Conservation (phyloP, 202 grass and related monocot species). For the Panicum virgatum region DNA sequence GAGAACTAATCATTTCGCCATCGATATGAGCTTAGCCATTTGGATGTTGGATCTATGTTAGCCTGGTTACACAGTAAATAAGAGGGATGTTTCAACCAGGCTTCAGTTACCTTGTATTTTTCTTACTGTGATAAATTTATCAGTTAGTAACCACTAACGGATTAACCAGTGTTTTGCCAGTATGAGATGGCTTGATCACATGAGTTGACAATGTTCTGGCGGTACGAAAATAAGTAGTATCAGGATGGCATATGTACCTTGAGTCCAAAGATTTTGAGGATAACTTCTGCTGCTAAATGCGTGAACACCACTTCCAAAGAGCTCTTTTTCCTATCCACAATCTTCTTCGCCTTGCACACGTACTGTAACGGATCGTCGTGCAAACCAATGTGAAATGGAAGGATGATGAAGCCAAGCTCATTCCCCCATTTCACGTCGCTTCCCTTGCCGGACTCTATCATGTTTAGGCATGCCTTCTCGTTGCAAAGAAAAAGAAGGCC, state of each 20-base stretch:
- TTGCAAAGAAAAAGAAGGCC: not conserved
- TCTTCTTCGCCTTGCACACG: constrained; percentile 68
- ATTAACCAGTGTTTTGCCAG: not conserved
- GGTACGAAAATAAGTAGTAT: not conserved
- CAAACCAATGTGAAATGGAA: constrained; percentile 53
- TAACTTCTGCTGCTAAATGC: constrained; percentile 56
- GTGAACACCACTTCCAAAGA: constrained; percentile 76
- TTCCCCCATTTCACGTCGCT: constrained; percentile 67
- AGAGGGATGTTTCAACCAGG: not conserved
- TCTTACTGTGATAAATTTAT: not conserved
- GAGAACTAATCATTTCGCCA: not conserved
- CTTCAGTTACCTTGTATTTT: not conserved
- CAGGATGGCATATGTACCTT: constrained; percentile 43
- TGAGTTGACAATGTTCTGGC: not conserved
- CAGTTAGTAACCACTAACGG: not conserved
- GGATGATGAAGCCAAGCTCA: constrained; percentile 74
- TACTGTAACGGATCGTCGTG: constrained; percentile 69
- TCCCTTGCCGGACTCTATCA: constrained; percentile 54
- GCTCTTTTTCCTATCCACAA: constrained; percentile 77
- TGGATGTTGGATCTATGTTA: constrained; percentile 12
- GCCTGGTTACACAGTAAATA: not conserved
- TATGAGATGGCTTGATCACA: not conserved
- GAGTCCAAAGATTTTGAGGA: constrained; percentile 69
- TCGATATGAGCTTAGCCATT: constrained; percentile 4
- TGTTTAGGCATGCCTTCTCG: constrained; percentile 67